Conservation (phyloP, 2,329 filamentous ascomycete genomes). For the Colletotrichum sp. region DNA sequence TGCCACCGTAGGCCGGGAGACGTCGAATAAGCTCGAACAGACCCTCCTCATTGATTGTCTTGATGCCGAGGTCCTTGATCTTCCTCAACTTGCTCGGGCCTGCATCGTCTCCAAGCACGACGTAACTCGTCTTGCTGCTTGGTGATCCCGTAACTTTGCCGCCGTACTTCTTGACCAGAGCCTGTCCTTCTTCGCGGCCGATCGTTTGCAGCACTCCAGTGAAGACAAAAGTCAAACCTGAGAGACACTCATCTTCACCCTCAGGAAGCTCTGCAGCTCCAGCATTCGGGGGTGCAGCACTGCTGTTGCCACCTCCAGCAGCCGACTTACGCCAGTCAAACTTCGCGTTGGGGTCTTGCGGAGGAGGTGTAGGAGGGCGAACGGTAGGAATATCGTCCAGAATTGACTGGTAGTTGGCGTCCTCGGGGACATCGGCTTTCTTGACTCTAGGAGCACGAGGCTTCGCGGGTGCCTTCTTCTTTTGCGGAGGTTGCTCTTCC, state of each 20-base stretch:
- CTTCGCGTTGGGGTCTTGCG: slow-evolving; percentile 71
- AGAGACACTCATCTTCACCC: slow-evolving; percentile 87
- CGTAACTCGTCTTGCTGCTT: slow-evolving; percentile 92
- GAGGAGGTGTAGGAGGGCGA: slow-evolving; percentile 81
- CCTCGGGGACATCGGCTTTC: slow-evolving; percentile 70
- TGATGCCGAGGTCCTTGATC: slow-evolving; percentile 79
- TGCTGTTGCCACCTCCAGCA: slow-evolving; percentile 62
- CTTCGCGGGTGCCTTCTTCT: slow-evolving; percentile 63
- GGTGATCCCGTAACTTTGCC: slow-evolving; percentile 87
- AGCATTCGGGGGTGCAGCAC: slow-evolving; percentile 63
- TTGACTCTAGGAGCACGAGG: slow-evolving; percentile 64
- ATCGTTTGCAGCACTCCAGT: slow-evolving; percentile 85
- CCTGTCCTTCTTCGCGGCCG: slow-evolving; percentile 82
- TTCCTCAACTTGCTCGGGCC: slow-evolving; percentile 92
- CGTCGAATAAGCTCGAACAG: slow-evolving; percentile 83
- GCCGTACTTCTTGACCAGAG: slow-evolving; percentile 89
- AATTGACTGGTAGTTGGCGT: slow-evolving; percentile 78
- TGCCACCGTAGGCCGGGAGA: slow-evolving; percentile 85
- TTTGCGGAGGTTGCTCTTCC: slow-evolving; percentile 63
- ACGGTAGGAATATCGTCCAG: slow-evolving; percentile 87
- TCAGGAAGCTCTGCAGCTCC: slow-evolving; percentile 75
- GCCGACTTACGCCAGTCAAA: slow-evolving; percentile 77
- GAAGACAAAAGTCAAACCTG: slow-evolving; percentile 91
- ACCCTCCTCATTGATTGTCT: slow-evolving; percentile 93
- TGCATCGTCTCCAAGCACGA: slow-evolving; percentile 89